A percentile compares a stretch with the other conserved stretches of the same genome.
Evolutionary conservation across 1,139 yeast genomes (phyloP).

Genomic region (Candida frijolesensis): DNA sequence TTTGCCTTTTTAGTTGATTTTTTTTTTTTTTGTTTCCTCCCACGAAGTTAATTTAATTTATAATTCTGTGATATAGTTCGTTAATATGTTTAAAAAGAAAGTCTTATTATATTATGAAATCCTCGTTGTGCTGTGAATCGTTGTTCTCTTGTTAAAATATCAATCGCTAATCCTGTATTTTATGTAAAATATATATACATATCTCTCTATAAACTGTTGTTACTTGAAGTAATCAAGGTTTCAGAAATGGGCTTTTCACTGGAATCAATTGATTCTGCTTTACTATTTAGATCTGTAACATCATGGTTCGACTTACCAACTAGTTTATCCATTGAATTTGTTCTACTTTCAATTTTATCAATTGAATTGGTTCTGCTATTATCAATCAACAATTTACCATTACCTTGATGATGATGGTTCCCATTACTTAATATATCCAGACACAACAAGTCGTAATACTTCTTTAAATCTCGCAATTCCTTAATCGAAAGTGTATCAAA

Average conservation of each 20-base stretch:
- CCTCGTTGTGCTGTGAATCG: not conserved
- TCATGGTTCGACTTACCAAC: constrained; percentile 7
- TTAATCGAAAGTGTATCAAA: constrained; percentile 40
- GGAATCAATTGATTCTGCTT: constrained; percentile 16
- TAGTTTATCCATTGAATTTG: constrained; percentile 12
- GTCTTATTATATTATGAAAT: not conserved
- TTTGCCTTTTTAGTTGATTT: not conserved
- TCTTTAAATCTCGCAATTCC: constrained; percentile 37
- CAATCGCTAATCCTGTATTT: not conserved
- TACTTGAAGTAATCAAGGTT: constrained; percentile 7
- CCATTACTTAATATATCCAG: constrained; percentile 11
- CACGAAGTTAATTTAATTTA: not conserved
- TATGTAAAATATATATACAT: not conserved
- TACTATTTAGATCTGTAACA: constrained; percentile 11
- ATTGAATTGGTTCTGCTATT: constrained; percentile 10
- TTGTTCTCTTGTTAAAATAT: not conserved
- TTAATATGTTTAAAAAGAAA: constrained; percentile 1
- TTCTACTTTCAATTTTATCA: constrained; percentile 11
- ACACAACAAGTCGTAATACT: constrained; percentile 43
- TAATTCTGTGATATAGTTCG: constrained; percentile 2
- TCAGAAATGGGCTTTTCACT: constrained; percentile 9
- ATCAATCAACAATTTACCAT: constrained; percentile 11
- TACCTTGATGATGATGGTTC: constrained; percentile 6
- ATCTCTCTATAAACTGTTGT: constrained; percentile 12
- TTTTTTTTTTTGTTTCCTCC: not conserved